Base-by-base conservation (phyloP, 2,329 filamentous ascomycete species). In the Aspergillus sp. region DNA sequence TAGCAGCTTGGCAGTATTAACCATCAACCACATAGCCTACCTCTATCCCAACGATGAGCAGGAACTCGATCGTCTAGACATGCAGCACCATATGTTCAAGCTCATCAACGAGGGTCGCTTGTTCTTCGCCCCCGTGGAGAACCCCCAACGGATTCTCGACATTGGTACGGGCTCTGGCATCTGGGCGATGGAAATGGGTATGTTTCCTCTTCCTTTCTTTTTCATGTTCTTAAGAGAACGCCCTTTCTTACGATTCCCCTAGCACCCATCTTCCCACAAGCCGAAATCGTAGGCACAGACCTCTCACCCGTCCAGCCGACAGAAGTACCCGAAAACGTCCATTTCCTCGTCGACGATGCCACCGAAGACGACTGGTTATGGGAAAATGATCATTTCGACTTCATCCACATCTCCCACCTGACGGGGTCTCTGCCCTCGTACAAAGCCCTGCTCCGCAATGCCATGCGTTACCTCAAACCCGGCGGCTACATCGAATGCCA, bases 271-370 rank as follows among this genome's bases (percentile, higher is more conserved):
- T 85, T 83, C 50, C 83, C 83, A 10, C 60, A 74, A 3, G 70
- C 83, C 9, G 66, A 76, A 51, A 74, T 87, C 25, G 75, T 77
- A 43, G 84, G 82, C 27, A 84, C 80, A 7, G 84, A 87, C 57
- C 72, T 87, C 5, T 85, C 82, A 1, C 82, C 83, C 1, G 82
- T 86, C 22, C 84, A 87, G 59, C 82, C 83, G 2, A 69, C 70
- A 4, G 73, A 78, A 43, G 83, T 88, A 1, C 85, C 86, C 0
- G 77, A 79, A 15, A 90, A 90, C 53, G 83, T 89, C 12, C 79
- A 82, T 52, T 90, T 90, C 55, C 81, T 82, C 51, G 77, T 90
- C 41, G 85, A 89, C 60, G 85, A 90, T 58, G 75, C 75, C 60
- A 74, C 77, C 3, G 80, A 82, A 59, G 70, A 74, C 1, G 77